These are phyloP conservation scores for Dissophora globulifera DNA, from an alignment of 192 early-diverging fungal genomes.

Conservation along the genomic window DNA sequence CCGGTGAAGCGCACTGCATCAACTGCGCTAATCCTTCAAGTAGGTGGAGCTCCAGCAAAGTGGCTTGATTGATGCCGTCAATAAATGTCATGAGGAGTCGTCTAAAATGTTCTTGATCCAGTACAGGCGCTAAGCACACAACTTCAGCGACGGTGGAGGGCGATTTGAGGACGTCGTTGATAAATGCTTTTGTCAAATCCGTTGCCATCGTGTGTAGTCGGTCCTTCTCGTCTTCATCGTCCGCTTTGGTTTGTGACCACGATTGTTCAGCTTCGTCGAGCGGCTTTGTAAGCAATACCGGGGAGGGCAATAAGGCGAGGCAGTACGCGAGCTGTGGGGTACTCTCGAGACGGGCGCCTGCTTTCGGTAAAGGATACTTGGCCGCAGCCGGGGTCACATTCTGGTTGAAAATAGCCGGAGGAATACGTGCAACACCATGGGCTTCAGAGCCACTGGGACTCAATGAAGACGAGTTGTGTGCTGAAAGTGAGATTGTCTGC, in stretches of 20 bases:
- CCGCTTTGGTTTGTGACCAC: not conserved
- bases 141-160: not conserved
- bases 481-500: not conserved
- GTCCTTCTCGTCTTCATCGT: not conserved
- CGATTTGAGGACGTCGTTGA: not conserved
- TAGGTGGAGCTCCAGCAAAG: not conserved
- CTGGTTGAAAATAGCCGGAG: not conserved
- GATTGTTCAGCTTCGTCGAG: not conserved
- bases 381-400: not conserved
- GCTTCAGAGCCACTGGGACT: too few relatives aligned
- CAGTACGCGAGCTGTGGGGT: conserved; percentile 1
- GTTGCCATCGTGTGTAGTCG: not conserved
- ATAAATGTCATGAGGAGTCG: not conserved
- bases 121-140: not conserved
- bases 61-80: not conserved
- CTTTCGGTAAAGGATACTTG: not conserved
- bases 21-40: conserved; percentile 1
- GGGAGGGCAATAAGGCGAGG: not conserved
- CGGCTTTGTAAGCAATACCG: not conserved
- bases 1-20: not conserved
- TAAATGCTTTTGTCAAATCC: conserved; percentile 1
- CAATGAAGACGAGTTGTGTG: too few relatives aligned
- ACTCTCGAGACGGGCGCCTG: not conserved
- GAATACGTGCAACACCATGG: not conserved
- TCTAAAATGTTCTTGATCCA: not conserved